Evolutionary conservation across 805 yeast species (phyloP), one percentile per base, ranked within the genome.

Genomic region (Kluyveromyces lactis): DNA sequence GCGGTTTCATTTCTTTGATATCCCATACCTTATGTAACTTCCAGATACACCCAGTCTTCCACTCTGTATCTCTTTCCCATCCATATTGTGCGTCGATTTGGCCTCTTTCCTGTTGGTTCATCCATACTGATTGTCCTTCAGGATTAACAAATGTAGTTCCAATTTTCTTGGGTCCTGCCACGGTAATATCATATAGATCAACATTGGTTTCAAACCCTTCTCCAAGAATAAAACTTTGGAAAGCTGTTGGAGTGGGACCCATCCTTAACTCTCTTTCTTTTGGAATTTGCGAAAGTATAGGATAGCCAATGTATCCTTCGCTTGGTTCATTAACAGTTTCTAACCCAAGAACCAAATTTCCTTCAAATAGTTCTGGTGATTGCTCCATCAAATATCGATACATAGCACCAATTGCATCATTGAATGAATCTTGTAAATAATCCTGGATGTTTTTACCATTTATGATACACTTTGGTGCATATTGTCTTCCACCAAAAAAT

Each of bases 281-380:
- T 0, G 92, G 89, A 16, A 79, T 55, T 1, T 48, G 49, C 8
- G 66, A 66, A 23, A 89, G 59, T 53, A 84, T 70, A 3, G 63
- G 61, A 36, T 71, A 69, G 0, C 92, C 95, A 31, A 81, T 69
- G 38, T 79, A 71, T 0, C 97, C 97, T 38, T 67, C 56, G 50
- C 76, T 81, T 5, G 96, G 96, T 57, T 89, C 97, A 56, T 89
- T 89, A 64, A 89, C 58, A 36, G 83, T 71, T 61, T 89, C 97
- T 41, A 85, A 67, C 2, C 95, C 97, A n/a, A 72, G 69, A 7
- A 59, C 29, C 33, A 57, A 53, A 24, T 72, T 78, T 36, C 50
- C 62, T 21, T 67, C 65, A 36, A 73, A 63, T 32, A 78, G 51
- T 9, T 66, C 65, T 0, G 79, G 77, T 0, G 68, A 71, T 2